Evolutionary conservation across 768 basidiomycete species (phyloP), one percentile per base, ranked within the genome.

Genomic region (Auriscalpium microsporum): DNA sequence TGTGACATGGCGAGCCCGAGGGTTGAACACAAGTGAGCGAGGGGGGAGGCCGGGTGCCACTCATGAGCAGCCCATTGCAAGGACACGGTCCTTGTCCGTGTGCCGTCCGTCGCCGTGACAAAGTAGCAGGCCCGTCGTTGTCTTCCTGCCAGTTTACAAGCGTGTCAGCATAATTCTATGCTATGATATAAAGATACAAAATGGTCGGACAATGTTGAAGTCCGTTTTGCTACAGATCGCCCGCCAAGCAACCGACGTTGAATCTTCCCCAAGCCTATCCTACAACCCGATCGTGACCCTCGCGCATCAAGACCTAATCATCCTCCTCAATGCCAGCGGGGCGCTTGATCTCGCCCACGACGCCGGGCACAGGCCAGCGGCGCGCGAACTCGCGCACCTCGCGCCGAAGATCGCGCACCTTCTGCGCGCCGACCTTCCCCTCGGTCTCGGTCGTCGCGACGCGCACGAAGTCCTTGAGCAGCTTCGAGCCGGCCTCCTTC

Each of bases 391-490:
- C 73, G 53, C 76, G 72, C 46, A 99, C 96, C 64, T 98, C 94
- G 48, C 80, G 75, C 52, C 83, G 77, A 56, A 99, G 80, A 62
- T 84, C 76, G 65, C 73, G 76, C 37, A 96, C 90, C 72, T 82
- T 73, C 65, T 79, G 72, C 55, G 78, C 77, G 19, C 93, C 91
- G 56, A 81, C 75, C 69, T 83, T 83, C 59, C 84, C 87, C 65
- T 87, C 85, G 62, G 77, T 75, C 56, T 80, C 75, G 3, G 72
- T 77, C 0, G 83, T 83, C 8, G 91, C 91, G 40, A 86, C 86
- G 47, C 85, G 81, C 58, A 94, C 81, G 65, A 98, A 98, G 78
- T 97, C 95, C 78, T 95, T 95, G 60, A 99, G 81, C 63, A 96
- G 74, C 78, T 96, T 98, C 55, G 82, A 81, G 35, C 94, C 94